These are phyloP conservation scores for Aspergillus cejpii DNA, from an alignment of 2,329 filamentous ascomycete genomes.

Conservation along the genomic window DNA sequence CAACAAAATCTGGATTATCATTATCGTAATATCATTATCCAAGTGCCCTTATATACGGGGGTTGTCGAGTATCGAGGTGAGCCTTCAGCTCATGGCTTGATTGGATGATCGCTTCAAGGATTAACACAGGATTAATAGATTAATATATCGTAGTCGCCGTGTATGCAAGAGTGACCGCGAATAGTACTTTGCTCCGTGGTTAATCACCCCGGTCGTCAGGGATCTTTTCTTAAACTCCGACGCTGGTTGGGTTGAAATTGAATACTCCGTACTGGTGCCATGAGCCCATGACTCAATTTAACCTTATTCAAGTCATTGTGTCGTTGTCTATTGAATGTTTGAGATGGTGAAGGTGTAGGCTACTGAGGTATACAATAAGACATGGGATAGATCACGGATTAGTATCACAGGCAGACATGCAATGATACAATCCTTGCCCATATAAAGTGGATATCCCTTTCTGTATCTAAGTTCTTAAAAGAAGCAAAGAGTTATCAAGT, in stretches of 20 bases:
- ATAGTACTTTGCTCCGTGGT: conserved; percentile 1
- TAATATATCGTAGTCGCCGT: background rate
- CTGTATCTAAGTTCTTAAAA: background rate
- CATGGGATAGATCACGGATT: too few species aligned
- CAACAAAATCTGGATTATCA: too few species aligned
- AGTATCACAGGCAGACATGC: too few species aligned
- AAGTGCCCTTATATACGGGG: too few species aligned
- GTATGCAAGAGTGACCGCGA: background rate
- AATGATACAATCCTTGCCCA: background rate
- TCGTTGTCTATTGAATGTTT: too few species aligned
- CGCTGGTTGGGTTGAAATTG: too few species aligned
- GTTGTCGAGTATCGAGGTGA: too few species aligned
- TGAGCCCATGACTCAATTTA: conserved; percentile 4
- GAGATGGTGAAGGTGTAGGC: too few species aligned
- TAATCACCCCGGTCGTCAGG: background rate
- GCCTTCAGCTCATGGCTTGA: background rate
- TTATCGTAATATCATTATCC: too few species aligned
- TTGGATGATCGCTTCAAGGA: background rate
- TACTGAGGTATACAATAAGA: too few species aligned
- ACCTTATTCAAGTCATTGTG: background rate
- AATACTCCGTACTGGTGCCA: background rate
- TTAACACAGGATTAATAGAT: background rate
- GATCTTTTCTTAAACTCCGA: background rate
- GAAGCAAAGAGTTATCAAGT: conserved; percentile 8
- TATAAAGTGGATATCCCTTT: background rate